A percentile compares a stretch with the other conserved stretches of the same genome.
phyloP scores from a whole-genome alignment of 2,329 filamentous ascomycete species.

The Niveomyces coronatus region DNA sequence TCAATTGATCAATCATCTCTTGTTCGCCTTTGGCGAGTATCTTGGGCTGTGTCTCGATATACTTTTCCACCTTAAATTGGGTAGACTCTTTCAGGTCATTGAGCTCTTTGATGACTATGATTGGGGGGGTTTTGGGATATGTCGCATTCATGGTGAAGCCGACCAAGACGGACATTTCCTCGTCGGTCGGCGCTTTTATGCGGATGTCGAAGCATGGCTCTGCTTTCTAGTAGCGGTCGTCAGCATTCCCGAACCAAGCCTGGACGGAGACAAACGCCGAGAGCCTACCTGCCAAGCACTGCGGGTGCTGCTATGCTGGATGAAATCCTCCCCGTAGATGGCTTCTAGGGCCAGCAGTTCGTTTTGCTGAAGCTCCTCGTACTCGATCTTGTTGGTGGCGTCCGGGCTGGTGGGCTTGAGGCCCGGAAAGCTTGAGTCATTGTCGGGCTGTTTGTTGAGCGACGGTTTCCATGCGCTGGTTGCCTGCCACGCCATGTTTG shows the following conservation, averaged over 20 bases:
- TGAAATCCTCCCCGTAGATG: constrained; percentile 84
- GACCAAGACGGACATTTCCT: constrained; percentile 61
- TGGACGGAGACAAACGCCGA: constrained; percentile 17
- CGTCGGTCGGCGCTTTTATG: constrained; percentile 63
- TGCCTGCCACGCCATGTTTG: constrained; percentile 43
- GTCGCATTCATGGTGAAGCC: constrained; percentile 76
- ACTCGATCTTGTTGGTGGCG: constrained; percentile 45
- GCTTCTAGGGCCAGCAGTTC: constrained; percentile 78
- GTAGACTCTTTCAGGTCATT: constrained; percentile 59
- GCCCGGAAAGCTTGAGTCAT: constrained; percentile 42
- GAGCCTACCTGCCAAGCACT: constrained; percentile 88
- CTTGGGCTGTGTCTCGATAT: constrained; percentile 48
- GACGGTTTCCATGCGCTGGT: constrained; percentile 39
- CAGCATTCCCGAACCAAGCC: constrained; percentile 12
- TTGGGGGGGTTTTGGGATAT: constrained; percentile 75
- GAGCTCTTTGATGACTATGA: constrained; percentile 57
- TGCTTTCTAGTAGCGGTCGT: constrained; percentile 47
- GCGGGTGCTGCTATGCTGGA: constrained; percentile 57
- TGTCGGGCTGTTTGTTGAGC: constrained; percentile 27
- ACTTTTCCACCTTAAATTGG: constrained; percentile 57
- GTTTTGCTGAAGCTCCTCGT: constrained; percentile 76
- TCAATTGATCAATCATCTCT: constrained; percentile 54
- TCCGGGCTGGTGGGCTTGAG: constrained; percentile 34
- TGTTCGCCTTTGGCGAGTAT: constrained; percentile 41
- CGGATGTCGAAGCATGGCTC: constrained; percentile 75